Conservation (phyloP, 169 alveolate species). For the Plasmodium fragile region DNA sequence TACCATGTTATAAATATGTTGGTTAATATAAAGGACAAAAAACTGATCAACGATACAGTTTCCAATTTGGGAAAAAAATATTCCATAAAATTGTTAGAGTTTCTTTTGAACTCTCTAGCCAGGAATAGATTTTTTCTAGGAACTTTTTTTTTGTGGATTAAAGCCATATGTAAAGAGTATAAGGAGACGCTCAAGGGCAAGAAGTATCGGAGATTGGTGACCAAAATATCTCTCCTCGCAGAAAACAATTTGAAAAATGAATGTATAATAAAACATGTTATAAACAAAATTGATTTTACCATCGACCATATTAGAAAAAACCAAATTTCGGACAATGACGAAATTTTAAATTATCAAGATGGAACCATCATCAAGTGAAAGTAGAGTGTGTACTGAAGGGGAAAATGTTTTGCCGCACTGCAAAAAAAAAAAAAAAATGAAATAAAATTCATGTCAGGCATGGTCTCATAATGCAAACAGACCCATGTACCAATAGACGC, state of each 20-base stretch:
- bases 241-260: conserved; percentile 8
- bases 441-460: not conserved
- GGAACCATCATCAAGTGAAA: conserved; percentile 69
- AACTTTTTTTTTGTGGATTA: conserved; percentile 32
- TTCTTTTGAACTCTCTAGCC: conserved; percentile 1
- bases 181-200: conserved; percentile 14
- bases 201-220: conserved; percentile 38
- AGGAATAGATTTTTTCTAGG: not conserved
- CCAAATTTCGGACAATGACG: not conserved
- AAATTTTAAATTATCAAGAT: conserved; percentile 29
- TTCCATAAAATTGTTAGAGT: conserved; percentile 42
- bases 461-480: not conserved
- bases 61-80: conserved; percentile 49
- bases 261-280: conserved; percentile 32
- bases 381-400: not conserved
- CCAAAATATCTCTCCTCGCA: conserved; percentile 21
- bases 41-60: conserved; percentile 13
- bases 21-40: not conserved
- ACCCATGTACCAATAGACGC: not conserved
- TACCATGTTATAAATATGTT: not conserved
- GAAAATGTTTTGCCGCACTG: not conserved
- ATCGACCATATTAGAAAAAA: conserved; percentile 31
- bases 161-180: conserved; percentile 39
- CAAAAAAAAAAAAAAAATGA: conserved; percentile 4
- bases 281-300: conserved; percentile 34